Evolutionary conservation across 331 rosid species (phyloP).

Genomic region (Rosa hybrid): DNA sequence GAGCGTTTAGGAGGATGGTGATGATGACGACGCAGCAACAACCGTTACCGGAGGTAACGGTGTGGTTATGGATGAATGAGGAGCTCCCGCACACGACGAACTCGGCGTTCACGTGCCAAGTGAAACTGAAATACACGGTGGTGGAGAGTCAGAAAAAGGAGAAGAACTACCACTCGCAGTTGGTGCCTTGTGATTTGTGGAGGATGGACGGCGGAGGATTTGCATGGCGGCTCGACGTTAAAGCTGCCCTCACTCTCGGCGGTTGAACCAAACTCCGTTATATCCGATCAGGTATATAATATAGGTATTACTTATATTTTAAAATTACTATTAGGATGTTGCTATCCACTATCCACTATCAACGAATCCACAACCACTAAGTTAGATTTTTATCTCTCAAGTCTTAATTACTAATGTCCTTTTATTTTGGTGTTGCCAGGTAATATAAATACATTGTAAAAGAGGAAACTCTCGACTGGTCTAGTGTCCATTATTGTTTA

Average conservation of each 20-base stretch:
- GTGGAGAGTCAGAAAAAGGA: not conserved
- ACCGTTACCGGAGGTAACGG: slow-evolving; percentile 21
- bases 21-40: not conserved
- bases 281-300: slow-evolving; percentile 20
- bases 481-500: not conserved
- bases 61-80: slow-evolving; percentile 39
- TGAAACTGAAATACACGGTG: slow-evolving; percentile 46
- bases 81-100: slow-evolving; percentile 14
- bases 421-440: not conserved
- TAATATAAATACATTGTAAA: not conserved
- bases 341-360: no score
- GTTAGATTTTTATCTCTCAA: not conserved
- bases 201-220: slow-evolving; percentile 68
- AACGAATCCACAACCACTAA: not conserved
- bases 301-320: not conserved
- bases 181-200: slow-evolving; percentile 69
- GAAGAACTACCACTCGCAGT: slow-evolving; percentile 24
- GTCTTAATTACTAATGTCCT: not conserved
- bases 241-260: slow-evolving; percentile 61
- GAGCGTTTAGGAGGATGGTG: slow-evolving; percentile 46
- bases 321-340: no score
- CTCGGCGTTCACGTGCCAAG: slow-evolving; percentile 43
- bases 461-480: not conserved
- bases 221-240: slow-evolving; percentile 76
- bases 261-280: slow-evolving; percentile 17